Percentiles rank a stretch among this genome's conserved stretches.
These are phyloP conservation scores for Juglanconis oblonga DNA, from an alignment of 2,329 filamentous ascomycete genomes.

Conservation along the genomic window DNA sequence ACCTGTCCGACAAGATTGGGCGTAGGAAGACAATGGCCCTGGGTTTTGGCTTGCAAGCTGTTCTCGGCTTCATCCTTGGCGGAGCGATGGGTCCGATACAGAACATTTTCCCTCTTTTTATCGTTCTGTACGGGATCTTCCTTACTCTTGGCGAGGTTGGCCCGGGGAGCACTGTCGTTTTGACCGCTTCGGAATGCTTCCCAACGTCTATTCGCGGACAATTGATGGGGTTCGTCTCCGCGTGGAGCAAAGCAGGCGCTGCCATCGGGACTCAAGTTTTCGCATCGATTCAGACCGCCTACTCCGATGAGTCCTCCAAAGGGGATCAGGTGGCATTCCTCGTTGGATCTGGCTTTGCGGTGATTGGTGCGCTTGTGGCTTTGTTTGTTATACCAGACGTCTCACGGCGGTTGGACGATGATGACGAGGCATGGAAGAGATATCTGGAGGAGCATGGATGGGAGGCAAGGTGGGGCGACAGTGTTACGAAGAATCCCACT, in stretches of 20 bases:
- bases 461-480: constrained; percentile 32
- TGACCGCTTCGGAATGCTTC: constrained; percentile 45
- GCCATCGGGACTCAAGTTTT: constrained; percentile 51
- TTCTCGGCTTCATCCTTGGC: constrained; percentile 48
- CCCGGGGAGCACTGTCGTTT: constrained; percentile 41
- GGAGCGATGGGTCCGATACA: constrained; percentile 44
- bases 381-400: constrained; percentile 46
- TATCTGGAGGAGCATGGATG: constrained; percentile 43
- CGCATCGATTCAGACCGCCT: constrained; percentile 46
- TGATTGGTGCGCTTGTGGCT: constrained; percentile 41
- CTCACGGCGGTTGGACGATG: constrained; percentile 38
- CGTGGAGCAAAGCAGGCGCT: constrained; percentile 47
- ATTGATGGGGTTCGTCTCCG: constrained; percentile 45
- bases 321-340: constrained; percentile 49
- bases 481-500: constrained; percentile 26
- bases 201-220: constrained; percentile 48
- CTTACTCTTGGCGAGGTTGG: constrained; percentile 47
- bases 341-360: constrained; percentile 47
- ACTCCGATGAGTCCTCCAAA: constrained; percentile 34
- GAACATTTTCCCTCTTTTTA: constrained; percentile 45
- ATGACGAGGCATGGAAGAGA: constrained; percentile 41
- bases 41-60: constrained; percentile 42
- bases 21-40: constrained; percentile 49
- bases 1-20: constrained; percentile 47
- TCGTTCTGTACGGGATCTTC: constrained; percentile 51